phyloP scores from a whole-genome alignment of 164 flowering plant genomes.

The Kalanchoe fedtschenkoi region DNA sequence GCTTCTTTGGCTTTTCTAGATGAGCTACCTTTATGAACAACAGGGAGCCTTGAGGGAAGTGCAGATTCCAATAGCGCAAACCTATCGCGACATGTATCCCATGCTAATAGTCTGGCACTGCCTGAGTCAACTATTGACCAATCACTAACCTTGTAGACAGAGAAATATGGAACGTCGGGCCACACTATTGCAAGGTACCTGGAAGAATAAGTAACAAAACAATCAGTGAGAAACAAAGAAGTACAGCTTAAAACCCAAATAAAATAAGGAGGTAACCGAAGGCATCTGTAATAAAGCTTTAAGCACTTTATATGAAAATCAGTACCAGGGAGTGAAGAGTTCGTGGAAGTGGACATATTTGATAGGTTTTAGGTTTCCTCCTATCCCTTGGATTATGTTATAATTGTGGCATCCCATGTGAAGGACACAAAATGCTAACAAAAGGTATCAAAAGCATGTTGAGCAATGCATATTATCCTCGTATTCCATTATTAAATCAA shows the following conservation, averaged over 20 bases:
- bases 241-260: not conserved
- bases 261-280: not conserved
- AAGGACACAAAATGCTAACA: not conserved
- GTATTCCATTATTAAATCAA: not conserved
- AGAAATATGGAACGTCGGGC: conserved; percentile 95
- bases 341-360: not conserved
- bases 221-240: not conserved
- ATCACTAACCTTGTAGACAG: conserved; percentile 84
- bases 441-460: not conserved
- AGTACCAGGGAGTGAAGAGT: not conserved
- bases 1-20: conserved; percentile 97
- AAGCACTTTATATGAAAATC: not conserved
- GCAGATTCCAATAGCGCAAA: conserved; percentile 90
- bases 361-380: not conserved
- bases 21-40: conserved; percentile 77
- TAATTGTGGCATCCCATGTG: not conserved
- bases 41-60: conserved; percentile 66
- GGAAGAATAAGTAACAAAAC: conserved; percentile 16
- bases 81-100: conserved; percentile 96
- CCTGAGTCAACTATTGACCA: conserved; percentile 99
- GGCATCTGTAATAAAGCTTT: not conserved
- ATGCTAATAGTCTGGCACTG: conserved; percentile 89
- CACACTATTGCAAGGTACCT: conserved; percentile 93
- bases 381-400: not conserved
- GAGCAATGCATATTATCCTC: not conserved